Evolutionary conservation across 768 basidiomycete species (phyloP).

Genomic region (Boletus barrowsii): DNA sequence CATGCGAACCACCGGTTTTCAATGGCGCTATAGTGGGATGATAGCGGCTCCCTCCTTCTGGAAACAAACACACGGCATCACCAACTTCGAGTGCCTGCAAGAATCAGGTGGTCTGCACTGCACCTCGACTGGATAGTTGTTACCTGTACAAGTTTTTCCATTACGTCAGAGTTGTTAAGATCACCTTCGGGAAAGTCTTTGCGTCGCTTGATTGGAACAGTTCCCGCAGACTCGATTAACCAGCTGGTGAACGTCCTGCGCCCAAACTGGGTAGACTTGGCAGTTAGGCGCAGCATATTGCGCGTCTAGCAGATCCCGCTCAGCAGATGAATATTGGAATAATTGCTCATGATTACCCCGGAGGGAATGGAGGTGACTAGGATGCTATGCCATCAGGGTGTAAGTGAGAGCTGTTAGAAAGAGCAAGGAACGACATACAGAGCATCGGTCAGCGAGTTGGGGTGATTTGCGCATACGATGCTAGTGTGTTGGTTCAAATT

Average conservation of each 20-base stretch:
- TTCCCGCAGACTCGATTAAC: slow-evolving; percentile 87
- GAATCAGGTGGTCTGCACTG: slow-evolving; percentile 7
- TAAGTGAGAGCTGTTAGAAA: background rate
- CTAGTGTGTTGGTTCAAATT: slow-evolving; percentile 36
- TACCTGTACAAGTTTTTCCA: slow-evolving; percentile 70
- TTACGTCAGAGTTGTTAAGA: slow-evolving; percentile 64
- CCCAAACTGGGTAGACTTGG: slow-evolving; percentile 86
- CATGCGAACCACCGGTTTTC: slow-evolving; percentile 74
- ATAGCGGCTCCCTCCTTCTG: slow-evolving; percentile 83
- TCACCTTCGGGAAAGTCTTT: slow-evolving; percentile 60
- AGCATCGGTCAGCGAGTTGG: slow-evolving; percentile 83
- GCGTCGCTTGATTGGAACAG: slow-evolving; percentile 75
- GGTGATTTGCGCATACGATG: slow-evolving; percentile 84
- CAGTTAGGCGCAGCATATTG: slow-evolving; percentile 79
- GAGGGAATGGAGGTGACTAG: slow-evolving; percentile 73
- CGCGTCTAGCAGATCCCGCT: slow-evolving; percentile 48
- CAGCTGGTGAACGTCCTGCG: slow-evolving; percentile 82
- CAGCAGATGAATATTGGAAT: slow-evolving; percentile 3
- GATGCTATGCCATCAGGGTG: slow-evolving; percentile 41
- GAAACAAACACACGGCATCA: slow-evolving; percentile 80
- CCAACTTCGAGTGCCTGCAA: slow-evolving; percentile 68
- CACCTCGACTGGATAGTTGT: background rate
- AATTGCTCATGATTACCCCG: slow-evolving; percentile 40
- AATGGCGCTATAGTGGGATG: slow-evolving; percentile 85
- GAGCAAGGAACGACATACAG: slow-evolving; percentile 47